Evolutionary conservation across 1,284 basidiomycete genomes (phyloP).

Genomic region (Apiotrichum porosum): DNA sequence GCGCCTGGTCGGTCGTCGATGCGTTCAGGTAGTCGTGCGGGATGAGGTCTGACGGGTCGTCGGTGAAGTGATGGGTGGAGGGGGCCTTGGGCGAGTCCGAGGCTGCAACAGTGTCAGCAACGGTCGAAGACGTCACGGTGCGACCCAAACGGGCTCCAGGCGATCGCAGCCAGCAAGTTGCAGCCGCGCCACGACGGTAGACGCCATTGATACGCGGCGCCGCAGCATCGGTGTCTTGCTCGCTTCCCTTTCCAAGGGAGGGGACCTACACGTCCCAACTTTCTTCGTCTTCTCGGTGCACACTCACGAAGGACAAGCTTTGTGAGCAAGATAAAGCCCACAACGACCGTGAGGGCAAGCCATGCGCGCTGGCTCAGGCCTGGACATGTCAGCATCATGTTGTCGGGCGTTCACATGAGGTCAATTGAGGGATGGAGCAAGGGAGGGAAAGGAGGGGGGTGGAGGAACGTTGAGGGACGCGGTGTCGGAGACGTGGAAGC

Average conservation of each 20-base stretch:
- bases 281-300: too few relatives aligned
- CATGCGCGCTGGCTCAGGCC: conserved; percentile 37
- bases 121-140: too few relatives aligned
- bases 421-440: background rate
- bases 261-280: too few relatives aligned
- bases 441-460: background rate
- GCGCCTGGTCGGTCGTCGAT: conserved; percentile 56
- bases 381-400: conserved; percentile 4
- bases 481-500: background rate
- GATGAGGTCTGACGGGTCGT: conserved; percentile 24
- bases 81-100: background rate
- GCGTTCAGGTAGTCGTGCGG: conserved; percentile 51
- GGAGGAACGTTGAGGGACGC: background rate
- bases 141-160: too few relatives aligned
- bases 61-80: background rate
- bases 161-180: too few relatives aligned
- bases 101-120: too few relatives aligned
- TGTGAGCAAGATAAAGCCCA: conserved; percentile 30
- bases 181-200: too few relatives aligned
- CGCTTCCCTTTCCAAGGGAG: too few relatives aligned
- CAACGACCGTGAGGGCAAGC: conserved; percentile 27
- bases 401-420: background rate
- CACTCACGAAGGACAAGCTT: conserved; percentile 38
- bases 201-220: too few relatives aligned
- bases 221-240: too few relatives aligned